Evolutionary conservation across 768 basidiomycete genomes (phyloP), one percentile per base, ranked within the genome.

Genomic region (Boletus rufocinnamomeus): DNA sequence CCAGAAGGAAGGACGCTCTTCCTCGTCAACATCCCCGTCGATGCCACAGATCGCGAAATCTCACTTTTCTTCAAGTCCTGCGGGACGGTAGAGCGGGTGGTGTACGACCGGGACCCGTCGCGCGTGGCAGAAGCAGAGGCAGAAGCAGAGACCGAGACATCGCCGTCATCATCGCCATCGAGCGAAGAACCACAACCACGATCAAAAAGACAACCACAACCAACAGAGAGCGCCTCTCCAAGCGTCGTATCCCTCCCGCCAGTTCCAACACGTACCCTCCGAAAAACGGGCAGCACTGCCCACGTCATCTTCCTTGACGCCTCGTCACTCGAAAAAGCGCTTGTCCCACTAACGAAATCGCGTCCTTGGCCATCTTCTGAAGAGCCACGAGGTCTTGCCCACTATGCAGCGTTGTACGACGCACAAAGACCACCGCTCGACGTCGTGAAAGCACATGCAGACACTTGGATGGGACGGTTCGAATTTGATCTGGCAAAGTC

Each of bases 1-100:
- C 76, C 82, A 62, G 70, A 83, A 34, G 85, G 82, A 17, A 82
- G 93, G 45, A 95, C 93, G 0, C 78, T 96, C 11, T 98, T 98
- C 67, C 75, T 95, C 3, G 91, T 90, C 54, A 97, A 98, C 66
- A 75, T 95, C 6, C 94, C 95, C 2, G 87, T 93, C 55, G 93
- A 96, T 70, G 84, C 91, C 4, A 91, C 91, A 1, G 90, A 91
- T 64, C 80, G 90, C 38, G 92, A 94, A 66, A 73, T 97, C 0
- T 76, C 84, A 2, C 74, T 83, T 13, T 77, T 97, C n/a, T 95
- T 95, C 78, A 87, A 87, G 67, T 66, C 79, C 25, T 85, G 81
- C 55, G 94, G 95, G 25, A 86, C 86, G 0, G 80, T 95, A 30
- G 95, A 96, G 71, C 79, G 78, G 50, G 85, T 94, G 11, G 63